Conservation (phyloP, 345 rosid species). For the Odontarrhena argentea region DNA sequence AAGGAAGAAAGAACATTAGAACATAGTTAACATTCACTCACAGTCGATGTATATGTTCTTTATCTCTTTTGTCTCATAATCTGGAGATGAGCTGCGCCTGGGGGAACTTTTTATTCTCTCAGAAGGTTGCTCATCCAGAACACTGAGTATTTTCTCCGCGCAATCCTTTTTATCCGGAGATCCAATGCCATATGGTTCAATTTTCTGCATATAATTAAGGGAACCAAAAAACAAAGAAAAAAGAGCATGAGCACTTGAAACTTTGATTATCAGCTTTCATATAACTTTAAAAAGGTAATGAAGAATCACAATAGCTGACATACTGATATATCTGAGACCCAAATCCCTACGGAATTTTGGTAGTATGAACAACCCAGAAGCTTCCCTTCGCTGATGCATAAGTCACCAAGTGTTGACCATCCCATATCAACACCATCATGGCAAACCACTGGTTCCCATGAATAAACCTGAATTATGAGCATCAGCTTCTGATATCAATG, state of each 20-base stretch:
- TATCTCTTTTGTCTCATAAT: constrained; percentile 73
- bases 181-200: constrained; percentile 75
- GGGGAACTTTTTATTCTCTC: constrained; percentile 48
- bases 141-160: constrained; percentile 50
- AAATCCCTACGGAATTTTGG: constrained; percentile 80
- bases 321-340: constrained; percentile 90
- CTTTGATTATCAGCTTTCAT: constrained; percentile 1
- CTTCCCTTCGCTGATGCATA: constrained; percentile 83
- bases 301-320: constrained; percentile 27
- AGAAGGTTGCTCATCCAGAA: constrained; percentile 48
- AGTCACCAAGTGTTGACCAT: constrained; percentile 91
- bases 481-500: constrained; percentile 19
- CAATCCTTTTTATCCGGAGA: constrained; percentile 46
- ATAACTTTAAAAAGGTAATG: constrained; percentile 18
- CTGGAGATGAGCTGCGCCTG: constrained; percentile 64
- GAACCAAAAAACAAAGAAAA: constrained; percentile 3
- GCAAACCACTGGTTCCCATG: constrained; percentile 96
- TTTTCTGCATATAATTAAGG: constrained; percentile 51
- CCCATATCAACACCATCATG: constrained; percentile 88
- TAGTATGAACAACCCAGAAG: constrained; percentile 86
- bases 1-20: constrained; percentile 10
- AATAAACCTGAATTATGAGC: constrained; percentile 70
- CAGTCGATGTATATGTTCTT: constrained; percentile 95
- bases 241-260: constrained; percentile 10
- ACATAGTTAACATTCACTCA: constrained; percentile 50